These are phyloP conservation scores for Discostella stelligeroides DNA, from an alignment of 108 stramenopile genomes.

Conservation along the genomic window DNA sequence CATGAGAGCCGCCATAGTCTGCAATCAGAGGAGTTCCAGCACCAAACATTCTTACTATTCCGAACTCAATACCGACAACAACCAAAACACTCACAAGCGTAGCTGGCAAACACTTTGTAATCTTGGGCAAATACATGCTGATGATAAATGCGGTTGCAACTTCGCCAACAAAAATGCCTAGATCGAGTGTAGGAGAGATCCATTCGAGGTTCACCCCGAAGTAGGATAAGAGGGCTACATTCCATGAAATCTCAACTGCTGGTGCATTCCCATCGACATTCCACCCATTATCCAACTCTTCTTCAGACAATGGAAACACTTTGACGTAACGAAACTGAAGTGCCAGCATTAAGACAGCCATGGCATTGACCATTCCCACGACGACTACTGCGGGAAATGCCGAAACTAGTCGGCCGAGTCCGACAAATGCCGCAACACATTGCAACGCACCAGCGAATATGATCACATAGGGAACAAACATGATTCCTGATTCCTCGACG, in stretches of 20 bases:
- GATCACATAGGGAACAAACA: conserved; percentile 56
- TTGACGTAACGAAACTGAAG: conserved; percentile 54
- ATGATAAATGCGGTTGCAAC: conserved; percentile 23
- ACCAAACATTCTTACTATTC: conserved; percentile 41
- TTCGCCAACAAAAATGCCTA: conserved; percentile 29
- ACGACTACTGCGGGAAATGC: conserved; percentile 55
- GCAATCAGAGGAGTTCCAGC: conserved; percentile 43
- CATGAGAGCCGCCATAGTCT: conserved; percentile 50
- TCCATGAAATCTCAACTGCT: conserved; percentile 31
- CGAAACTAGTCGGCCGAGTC: conserved; percentile 41
- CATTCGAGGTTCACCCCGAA: conserved; percentile 40
- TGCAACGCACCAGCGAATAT: conserved; percentile 57
- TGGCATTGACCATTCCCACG: conserved; percentile 64
- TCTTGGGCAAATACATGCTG: conserved; percentile 30
- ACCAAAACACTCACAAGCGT: conserved; percentile 36
- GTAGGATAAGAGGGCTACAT: conserved; percentile 31
- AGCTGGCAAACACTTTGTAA: conserved; percentile 45
- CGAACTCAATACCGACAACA: conserved; percentile 32
- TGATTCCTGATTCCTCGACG: conserved; percentile 42
- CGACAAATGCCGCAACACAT: conserved; percentile 41
- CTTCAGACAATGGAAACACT: conserved; percentile 33
- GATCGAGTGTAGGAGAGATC: conserved; percentile 30
- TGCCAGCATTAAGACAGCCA: conserved; percentile 50
- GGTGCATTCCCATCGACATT: conserved; percentile 14
- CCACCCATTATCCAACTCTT: conserved; percentile 15